phyloP scores from a whole-genome alignment of 495 filamentous ascomycete species.

The Astrothelium subdiscretum region DNA sequence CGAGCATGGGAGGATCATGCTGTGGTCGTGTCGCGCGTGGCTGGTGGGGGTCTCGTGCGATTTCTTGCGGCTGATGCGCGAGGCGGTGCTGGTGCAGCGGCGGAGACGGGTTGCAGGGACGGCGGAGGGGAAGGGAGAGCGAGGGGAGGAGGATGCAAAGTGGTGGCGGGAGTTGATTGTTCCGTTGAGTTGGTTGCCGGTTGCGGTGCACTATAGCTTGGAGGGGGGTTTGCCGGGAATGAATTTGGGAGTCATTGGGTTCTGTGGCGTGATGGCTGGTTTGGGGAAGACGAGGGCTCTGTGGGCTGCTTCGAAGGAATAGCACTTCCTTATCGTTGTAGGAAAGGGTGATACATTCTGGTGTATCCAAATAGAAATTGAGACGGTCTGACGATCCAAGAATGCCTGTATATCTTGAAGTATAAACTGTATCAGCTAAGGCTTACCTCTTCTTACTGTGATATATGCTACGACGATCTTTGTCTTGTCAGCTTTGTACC shows the following conservation, averaged over 20 bases:
- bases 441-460: not conserved
- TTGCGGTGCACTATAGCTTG: conserved; percentile 23
- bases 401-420: no score
- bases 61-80: conserved; percentile 19
- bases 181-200: conserved; percentile 24
- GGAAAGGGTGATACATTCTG: not conserved
- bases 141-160: conserved; percentile 20
- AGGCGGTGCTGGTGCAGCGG: conserved; percentile 21
- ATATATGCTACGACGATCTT: no score
- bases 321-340: not conserved
- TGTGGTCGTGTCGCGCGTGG: conserved; percentile 23
- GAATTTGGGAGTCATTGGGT: conserved; percentile 27
- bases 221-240: conserved; percentile 22
- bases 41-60: conserved; percentile 25
- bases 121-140: conserved; percentile 14
- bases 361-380: not conserved
- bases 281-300: conserved; percentile 15
- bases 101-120: conserved; percentile 15
- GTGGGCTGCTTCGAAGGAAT: conserved; percentile 20
- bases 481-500: no score
- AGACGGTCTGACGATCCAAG: not conserved
- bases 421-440: no score
- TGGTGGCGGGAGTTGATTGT: conserved; percentile 29
- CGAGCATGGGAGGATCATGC: conserved; percentile 7
- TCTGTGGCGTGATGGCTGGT: conserved; percentile 23